These are phyloP conservation scores for Diaporthe citri DNA, from an alignment of 2,329 filamentous ascomycete species.

Conservation along the genomic window DNA sequence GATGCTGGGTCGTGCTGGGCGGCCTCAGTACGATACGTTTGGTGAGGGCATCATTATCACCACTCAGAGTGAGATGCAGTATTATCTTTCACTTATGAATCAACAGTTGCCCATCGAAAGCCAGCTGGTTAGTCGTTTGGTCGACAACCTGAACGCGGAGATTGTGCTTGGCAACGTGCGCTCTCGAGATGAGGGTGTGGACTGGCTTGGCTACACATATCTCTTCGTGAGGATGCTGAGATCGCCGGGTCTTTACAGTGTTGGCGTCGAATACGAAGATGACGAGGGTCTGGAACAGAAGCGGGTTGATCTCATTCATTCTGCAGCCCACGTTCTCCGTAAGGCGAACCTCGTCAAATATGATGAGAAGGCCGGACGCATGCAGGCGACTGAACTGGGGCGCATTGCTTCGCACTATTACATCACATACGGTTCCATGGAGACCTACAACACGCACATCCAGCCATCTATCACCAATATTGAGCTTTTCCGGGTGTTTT, in stretches of 20 bases:
- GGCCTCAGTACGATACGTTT: conserved; percentile 97
- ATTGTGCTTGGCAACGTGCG: conserved; percentile 94
- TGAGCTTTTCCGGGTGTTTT: conserved; percentile 96
- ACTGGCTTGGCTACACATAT: conserved; percentile 99
- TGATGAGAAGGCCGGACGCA: conserved; percentile 89
- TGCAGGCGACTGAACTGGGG: conserved; percentile 93
- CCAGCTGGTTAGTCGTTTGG: conserved; percentile 91
- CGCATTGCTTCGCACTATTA: conserved; percentile 98
- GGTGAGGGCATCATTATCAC: conserved; percentile 99
- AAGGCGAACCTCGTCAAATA: conserved; percentile 93
- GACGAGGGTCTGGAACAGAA: conserved; percentile 94
- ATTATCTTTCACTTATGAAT: conserved; percentile 96
- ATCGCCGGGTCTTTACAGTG: conserved; percentile 93
- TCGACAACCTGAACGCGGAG: conserved; percentile 97
- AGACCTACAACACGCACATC: conserved; percentile 95
- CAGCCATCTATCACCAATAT: conserved; percentile 94
- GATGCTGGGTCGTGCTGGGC: conserved; percentile 97
- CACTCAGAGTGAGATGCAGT: conserved; percentile 93
- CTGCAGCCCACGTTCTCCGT: conserved; percentile 87
- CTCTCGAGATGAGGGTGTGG: conserved; percentile 93
- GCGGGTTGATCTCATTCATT: conserved; percentile 96
- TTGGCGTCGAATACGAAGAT: conserved; percentile 94
- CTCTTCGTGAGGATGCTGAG: conserved; percentile 98
- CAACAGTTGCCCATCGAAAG: conserved; percentile 98
- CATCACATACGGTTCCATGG: conserved; percentile 95